Percentiles rank a stretch among this genome's conserved stretches.
Evolutionary conservation across 2,329 filamentous ascomycete genomes (phyloP).

Genomic region (Trichophyton equinum): DNA sequence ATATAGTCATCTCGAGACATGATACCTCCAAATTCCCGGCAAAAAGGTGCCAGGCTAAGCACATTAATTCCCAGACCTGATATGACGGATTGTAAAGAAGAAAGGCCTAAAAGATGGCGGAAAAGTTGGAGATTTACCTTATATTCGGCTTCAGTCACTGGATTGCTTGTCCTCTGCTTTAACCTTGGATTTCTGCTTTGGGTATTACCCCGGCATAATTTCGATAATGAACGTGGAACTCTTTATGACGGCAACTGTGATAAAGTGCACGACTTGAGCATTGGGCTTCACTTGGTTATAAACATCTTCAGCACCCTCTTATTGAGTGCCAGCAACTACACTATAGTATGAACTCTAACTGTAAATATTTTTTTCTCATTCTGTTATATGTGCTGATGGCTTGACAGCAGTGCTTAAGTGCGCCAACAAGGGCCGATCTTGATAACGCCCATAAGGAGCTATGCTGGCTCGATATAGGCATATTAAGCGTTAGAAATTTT

Average conservation of each 20-base stretch:
- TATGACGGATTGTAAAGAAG: background rate
- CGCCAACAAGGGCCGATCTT: conserved; percentile 15
- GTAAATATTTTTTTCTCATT: background rate
- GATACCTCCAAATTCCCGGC: too few species aligned
- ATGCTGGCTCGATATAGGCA: conserved; percentile 23
- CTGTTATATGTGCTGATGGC: background rate
- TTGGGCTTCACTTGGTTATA: conserved; percentile 21
- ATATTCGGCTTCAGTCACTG: background rate
- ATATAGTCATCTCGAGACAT: too few species aligned
- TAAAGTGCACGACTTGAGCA: background rate
- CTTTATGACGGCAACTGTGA: background rate
- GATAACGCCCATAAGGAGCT: conserved; percentile 20
- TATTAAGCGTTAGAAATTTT: conserved; percentile 20
- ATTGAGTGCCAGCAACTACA: conserved; percentile 24
- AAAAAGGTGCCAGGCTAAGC: too few species aligned
- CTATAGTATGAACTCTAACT: conserved; percentile 24
- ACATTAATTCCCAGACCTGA: background rate
- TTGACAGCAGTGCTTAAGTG: background rate
- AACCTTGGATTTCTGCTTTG: background rate
- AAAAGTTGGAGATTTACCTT: background rate
- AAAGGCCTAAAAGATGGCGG: background rate
- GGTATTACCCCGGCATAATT: background rate
- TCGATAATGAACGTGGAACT: background rate
- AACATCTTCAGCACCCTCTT: conserved; percentile 25
- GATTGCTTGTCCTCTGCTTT: background rate